A percentile compares a stretch with the other conserved stretches of the same genome.
Conservation (phyloP, 1,284 basidiomycete species). For the Apiotrichum siamense region DNA sequence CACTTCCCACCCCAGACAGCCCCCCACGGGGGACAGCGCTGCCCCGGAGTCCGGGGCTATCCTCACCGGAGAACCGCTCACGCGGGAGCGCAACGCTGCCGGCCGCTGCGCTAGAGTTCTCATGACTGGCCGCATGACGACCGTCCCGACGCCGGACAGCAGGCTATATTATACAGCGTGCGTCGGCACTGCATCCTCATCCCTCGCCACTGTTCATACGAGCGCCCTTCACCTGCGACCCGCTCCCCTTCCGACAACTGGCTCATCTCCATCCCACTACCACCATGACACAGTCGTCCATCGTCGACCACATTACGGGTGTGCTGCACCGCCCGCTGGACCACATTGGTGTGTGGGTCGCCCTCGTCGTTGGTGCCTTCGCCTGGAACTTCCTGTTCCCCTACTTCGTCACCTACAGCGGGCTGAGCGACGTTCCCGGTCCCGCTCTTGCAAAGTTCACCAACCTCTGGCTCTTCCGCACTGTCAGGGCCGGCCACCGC, state of each 20-base stretch:
- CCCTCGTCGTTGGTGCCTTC: constrained; percentile 1
- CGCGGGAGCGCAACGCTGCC: background rate
- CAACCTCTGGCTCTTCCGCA: constrained; percentile 68
- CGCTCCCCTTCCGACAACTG: background rate
- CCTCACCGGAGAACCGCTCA: background rate
- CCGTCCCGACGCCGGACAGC: too few species aligned
- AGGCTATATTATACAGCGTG: too few species aligned
- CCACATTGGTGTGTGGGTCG: too few species aligned
- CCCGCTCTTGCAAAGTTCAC: constrained; percentile 69
- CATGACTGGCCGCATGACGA: too few species aligned
- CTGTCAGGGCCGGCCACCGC: constrained; percentile 63
- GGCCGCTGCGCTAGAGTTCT: too few species aligned
- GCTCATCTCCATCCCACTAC: too few species aligned
- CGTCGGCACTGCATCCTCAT: too few species aligned
- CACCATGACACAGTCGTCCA: background rate
- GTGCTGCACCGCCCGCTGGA: background rate
- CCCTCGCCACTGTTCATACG: too few species aligned
- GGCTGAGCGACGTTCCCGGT: constrained; percentile 52
- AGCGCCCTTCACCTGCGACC: too few species aligned
- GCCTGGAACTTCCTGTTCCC: constrained; percentile 11
- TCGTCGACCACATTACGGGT: background rate
- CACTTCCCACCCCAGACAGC: background rate
- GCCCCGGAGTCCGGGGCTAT: background rate
- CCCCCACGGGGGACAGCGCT: background rate
- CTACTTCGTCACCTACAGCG: constrained; percentile 13